phyloP scores from a whole-genome alignment of 169 alveolate genomes.

The Plasmodium coatneyi region DNA sequence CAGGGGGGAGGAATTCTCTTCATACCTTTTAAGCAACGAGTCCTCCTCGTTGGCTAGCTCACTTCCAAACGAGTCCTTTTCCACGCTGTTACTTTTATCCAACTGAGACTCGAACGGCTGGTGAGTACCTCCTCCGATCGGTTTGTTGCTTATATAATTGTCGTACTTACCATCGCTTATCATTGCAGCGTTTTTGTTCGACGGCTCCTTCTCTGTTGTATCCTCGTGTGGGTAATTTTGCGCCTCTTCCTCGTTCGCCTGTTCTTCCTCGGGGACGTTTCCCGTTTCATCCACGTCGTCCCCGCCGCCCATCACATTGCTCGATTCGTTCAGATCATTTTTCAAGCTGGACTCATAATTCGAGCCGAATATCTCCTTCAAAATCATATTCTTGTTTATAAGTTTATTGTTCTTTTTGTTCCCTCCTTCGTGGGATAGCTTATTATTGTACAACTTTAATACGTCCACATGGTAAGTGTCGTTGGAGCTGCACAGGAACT shows the following conservation, averaged over 20 bases:
- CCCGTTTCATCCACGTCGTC: conserved; percentile 6
- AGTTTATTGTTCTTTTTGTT: conserved; percentile 34
- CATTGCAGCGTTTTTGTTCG: background rate
- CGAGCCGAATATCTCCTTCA: conserved; percentile 73
- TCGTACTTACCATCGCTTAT: background rate
- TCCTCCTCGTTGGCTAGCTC: conserved; percentile 53
- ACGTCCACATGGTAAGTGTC: conserved; percentile 42
- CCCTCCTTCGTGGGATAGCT: conserved; percentile 19
- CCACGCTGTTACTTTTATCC: background rate
- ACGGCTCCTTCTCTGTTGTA: background rate
- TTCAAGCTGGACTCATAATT: conserved; percentile 73
- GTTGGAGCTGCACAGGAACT: conserved; percentile 36
- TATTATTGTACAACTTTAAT: conserved; percentile 53
- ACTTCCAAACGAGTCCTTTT: background rate
- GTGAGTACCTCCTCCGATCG: conserved; percentile 6
- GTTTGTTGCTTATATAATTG: background rate
- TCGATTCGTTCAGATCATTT: conserved; percentile 49
- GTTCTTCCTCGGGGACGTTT: background rate
- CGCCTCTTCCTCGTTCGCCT: background rate
- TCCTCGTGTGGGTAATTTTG: conserved; percentile 7
- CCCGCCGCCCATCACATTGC: conserved; percentile 14
- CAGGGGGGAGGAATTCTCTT: conserved; percentile 67
- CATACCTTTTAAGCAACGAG: conserved; percentile 65
- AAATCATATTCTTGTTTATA: conserved; percentile 70
- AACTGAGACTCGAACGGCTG: background rate